Conservation (phyloP, 768 basidiomycete genomes). For the Pleurotus platypus region DNA sequence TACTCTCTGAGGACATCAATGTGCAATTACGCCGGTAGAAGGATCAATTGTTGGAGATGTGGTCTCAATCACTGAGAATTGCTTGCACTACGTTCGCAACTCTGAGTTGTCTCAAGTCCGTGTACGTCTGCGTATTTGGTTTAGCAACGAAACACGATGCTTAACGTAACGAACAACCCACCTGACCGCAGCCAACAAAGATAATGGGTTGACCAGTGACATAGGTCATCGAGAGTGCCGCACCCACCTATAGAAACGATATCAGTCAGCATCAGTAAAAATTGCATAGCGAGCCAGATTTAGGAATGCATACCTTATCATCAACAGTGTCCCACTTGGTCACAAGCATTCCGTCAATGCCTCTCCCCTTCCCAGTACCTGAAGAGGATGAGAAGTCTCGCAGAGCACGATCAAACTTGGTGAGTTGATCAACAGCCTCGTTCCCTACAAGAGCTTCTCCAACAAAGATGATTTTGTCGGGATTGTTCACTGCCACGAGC, state of each 20-base stretch:
- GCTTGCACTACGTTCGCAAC: conserved; percentile 94
- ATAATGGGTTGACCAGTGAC: conserved; percentile 98
- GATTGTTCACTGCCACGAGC: conserved; percentile 90
- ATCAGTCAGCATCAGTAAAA: not conserved
- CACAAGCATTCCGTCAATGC: conserved; percentile 97
- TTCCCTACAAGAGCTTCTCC: conserved; percentile 98
- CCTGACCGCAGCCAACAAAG: conserved; percentile 98
- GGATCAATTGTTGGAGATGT: not conserved
- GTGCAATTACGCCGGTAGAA: too few relatives aligned
- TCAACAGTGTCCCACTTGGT: conserved; percentile 99
- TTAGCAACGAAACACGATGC: not conserved
- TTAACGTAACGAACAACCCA: conserved; percentile 28
- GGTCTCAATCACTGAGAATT: conserved; percentile 68
- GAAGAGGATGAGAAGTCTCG: conserved; percentile 85
- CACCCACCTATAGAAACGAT: conserved; percentile 72
- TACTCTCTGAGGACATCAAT: too few relatives aligned
- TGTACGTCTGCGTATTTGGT: conserved; percentile 72
- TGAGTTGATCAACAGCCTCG: conserved; percentile 96
- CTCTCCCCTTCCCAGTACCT: conserved; percentile 69
- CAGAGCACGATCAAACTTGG: conserved; percentile 93
- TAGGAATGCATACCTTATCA: conserved; percentile 66
- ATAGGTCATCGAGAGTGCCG: conserved; percentile 98
- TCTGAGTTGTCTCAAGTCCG: conserved; percentile 86
- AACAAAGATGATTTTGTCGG: conserved; percentile 97
- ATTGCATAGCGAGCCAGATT: not conserved